Evolutionary conservation across 2,329 filamentous ascomycete species (phyloP).

Genomic region (Malbranchea zuffiana): DNA sequence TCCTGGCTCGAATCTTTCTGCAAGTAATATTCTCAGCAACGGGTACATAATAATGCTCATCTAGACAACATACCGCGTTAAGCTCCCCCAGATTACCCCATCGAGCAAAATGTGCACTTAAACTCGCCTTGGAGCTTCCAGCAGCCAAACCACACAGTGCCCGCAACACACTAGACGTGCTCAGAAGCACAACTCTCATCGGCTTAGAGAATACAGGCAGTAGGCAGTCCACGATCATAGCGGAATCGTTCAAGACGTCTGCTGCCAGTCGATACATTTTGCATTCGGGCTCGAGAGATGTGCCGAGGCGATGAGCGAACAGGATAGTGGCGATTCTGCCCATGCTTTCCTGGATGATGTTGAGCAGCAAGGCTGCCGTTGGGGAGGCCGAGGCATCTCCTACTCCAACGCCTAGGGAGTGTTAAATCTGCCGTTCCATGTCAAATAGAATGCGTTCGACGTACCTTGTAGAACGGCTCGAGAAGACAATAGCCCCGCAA

Average conservation of each 20-base stretch:
- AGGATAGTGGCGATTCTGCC: conserved; percentile 74
- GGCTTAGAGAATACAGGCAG: conserved; percentile 60
- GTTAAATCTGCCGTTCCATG: conserved; percentile 11
- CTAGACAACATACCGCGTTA: conserved; percentile 61
- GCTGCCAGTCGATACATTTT: conserved; percentile 81
- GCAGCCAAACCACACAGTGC: conserved; percentile 81
- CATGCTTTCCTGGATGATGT: conserved; percentile 70
- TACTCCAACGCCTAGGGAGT: conserved; percentile 57
- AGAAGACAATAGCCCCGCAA: conserved; percentile 55
- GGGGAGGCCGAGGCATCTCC: conserved; percentile 69
- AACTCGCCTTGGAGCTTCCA: conserved; percentile 76
- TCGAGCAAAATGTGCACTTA: conserved; percentile 84
- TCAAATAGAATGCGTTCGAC: background rate
- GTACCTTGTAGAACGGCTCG: conserved; percentile 67
- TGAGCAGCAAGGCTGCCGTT: conserved; percentile 69
- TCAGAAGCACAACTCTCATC: conserved; percentile 47
- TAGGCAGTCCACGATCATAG: conserved; percentile 74
- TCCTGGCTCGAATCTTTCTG: conserved; percentile 88
- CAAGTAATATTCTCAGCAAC: background rate
- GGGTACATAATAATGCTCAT: background rate
- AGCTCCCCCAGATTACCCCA: conserved; percentile 83
- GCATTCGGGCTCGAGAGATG: conserved; percentile 76
- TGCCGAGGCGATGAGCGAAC: conserved; percentile 73
- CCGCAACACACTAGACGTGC: conserved; percentile 50
- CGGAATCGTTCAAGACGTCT: conserved; percentile 78